Evolutionary conservation across 2,329 filamentous ascomycete genomes (phyloP).

Genomic region (Colletotrichum sp.): DNA sequence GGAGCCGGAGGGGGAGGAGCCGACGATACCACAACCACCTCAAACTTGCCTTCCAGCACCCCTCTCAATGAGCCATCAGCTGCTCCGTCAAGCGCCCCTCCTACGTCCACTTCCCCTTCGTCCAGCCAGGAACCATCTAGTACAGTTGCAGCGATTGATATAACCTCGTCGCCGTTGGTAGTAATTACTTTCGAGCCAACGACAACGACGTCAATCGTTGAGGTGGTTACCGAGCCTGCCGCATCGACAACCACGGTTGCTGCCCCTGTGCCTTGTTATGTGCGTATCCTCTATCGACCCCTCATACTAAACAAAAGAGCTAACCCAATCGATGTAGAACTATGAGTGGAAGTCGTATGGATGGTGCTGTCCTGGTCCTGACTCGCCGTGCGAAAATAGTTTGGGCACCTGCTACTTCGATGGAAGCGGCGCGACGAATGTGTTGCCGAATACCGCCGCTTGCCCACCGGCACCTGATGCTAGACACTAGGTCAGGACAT

Average conservation of each 20-base stretch:
- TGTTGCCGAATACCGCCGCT: not conserved
- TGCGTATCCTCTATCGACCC: not conserved
- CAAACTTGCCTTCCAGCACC: not conserved
- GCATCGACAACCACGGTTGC: not conserved
- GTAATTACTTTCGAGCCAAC: not conserved
- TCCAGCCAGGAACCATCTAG: not conserved
- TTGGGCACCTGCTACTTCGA: not conserved
- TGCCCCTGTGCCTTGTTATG: slow-evolving; percentile 1
- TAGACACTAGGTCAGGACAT: not conserved
- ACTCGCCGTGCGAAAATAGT: not conserved
- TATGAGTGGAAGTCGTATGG: not conserved
- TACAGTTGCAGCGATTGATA: not conserved
- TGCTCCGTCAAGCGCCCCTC: not conserved
- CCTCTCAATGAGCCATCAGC: not conserved
- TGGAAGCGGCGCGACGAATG: not conserved
- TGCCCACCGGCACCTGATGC: not conserved
- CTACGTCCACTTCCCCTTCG: not conserved
- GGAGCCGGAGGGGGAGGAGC: not conserved
- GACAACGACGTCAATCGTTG: not conserved
- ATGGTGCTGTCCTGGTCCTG: slow-evolving; percentile 1
- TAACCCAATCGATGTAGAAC: not conserved
- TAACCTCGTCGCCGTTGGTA: not conserved
- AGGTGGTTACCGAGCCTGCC: not conserved
- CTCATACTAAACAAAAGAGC: accelerated
- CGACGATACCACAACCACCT: not conserved